Base-by-base conservation (phyloP, 805 yeast species). In the Saturnispora sanitii region DNA sequence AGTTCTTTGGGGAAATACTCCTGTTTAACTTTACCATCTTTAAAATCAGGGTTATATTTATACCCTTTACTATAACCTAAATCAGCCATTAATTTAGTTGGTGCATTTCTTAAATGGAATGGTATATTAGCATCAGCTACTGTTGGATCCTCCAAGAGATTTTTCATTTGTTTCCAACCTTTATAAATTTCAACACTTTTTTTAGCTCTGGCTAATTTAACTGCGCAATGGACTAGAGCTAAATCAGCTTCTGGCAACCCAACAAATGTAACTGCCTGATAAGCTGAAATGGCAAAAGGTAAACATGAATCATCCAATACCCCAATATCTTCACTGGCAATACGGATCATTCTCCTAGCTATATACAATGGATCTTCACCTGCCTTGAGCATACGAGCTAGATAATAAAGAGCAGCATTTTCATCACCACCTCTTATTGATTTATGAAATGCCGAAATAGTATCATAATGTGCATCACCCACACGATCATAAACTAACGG, bases 211-310 rank as follows among this genome's bases (percentile, higher is more conserved):
- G 96, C 94, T 19, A 92, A 64, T 50, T 88, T 83, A n/a, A 82
- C 86, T 1, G 94, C 88, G 60, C 96, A 87, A 51, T 92, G 97
- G 0, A 87, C 97, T 33, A 92, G 61, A 6, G 86, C 77, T 19
- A 84, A 68, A 56, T 88, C 95, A 2, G 92, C 90, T 54, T 92
- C 98, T 0, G 98, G 98, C 71, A 92, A 67, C 0, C 98, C 99
- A 17, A 92, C 72, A 58, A 82, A 83, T 63, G 85, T 87, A 3
- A 84, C 79, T 0, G 96, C 86, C 33, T 85, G 84, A 57, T 83
- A 84, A 0, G 94, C 75, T 0, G 96, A 78, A 3, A 82, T 70
- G 1, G 95, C 92, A 62, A 92, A 80, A 2, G 96, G 95, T 33
- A 92, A 61, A 50, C 94, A 77, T 1, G 82, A 60, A 38, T 86